phyloP scores from a whole-genome alignment of 2,329 filamentous ascomycete species.

The Lecanicillium sp. region DNA sequence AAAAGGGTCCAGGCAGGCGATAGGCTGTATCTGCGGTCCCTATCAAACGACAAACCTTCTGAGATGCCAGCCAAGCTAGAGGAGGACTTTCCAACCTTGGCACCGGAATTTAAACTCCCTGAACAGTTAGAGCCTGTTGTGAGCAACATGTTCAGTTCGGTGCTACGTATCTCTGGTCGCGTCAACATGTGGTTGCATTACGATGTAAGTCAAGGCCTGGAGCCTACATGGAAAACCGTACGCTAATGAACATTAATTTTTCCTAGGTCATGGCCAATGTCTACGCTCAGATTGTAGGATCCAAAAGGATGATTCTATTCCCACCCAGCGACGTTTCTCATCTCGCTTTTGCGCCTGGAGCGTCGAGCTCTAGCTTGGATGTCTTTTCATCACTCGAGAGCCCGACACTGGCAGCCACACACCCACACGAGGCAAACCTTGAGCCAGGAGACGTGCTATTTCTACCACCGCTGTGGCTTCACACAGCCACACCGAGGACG shows the following conservation, averaged over 20 bases:
- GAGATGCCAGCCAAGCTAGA: conserved; percentile 62
- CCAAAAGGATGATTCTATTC: conserved; percentile 68
- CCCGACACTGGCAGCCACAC: conserved; percentile 36
- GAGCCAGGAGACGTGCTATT: conserved; percentile 70
- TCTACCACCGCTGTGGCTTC: conserved; percentile 77
- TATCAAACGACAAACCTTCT: conserved; percentile 62
- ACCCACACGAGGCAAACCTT: conserved; percentile 60
- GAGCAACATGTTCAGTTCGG: conserved; percentile 67
- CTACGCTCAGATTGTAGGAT: conserved; percentile 69
- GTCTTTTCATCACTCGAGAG: conserved; percentile 49
- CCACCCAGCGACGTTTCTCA: conserved; percentile 66
- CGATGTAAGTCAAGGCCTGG: conserved; percentile 51
- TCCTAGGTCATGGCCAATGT: conserved; percentile 75
- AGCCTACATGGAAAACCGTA: not conserved
- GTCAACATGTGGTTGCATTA: conserved; percentile 90
- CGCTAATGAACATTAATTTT: conserved; percentile 6
- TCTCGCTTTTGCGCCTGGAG: conserved; percentile 65
- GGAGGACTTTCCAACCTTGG: conserved; percentile 63
- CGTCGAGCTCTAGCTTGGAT: conserved; percentile 72
- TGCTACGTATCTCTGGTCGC: conserved; percentile 69
- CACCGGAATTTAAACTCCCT: conserved; percentile 64
- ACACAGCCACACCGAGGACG: conserved; percentile 57
- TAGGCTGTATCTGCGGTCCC: conserved; percentile 68
- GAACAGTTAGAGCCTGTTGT: conserved; percentile 47
- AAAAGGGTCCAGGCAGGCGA: conserved; percentile 49